These are phyloP conservation scores for Aureobasidium lini DNA, from an alignment of 2,329 filamentous ascomycete genomes.

Conservation along the genomic window DNA sequence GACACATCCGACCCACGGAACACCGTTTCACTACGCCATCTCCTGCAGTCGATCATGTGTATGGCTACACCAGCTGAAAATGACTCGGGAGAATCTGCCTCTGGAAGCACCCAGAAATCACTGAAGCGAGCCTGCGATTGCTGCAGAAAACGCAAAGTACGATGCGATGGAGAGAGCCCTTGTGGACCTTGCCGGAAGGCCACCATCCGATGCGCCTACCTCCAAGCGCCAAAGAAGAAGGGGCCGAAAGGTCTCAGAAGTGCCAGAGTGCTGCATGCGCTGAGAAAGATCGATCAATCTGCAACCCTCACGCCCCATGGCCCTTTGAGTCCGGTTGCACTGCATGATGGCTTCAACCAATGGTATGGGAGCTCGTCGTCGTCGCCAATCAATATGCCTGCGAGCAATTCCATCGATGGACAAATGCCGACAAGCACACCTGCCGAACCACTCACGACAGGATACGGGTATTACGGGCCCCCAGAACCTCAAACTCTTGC, in stretches of 20 bases:
- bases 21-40: background rate
- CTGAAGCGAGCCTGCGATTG: conserved; percentile 30
- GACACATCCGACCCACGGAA: background rate
- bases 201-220: conserved; percentile 28
- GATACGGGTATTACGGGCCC: background rate
- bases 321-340: conserved; percentile 19
- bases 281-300: conserved; percentile 28
- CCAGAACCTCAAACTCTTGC: background rate
- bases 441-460: background rate
- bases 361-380: conserved; percentile 14
- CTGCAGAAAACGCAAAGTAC: conserved; percentile 30
- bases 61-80: conserved; percentile 12
- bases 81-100: conserved; percentile 9
- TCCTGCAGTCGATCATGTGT: conserved; percentile 1
- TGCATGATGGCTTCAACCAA: conserved; percentile 5
- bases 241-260: conserved; percentile 30
- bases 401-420: background rate
- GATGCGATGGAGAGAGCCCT: conserved; percentile 27
- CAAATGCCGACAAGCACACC: background rate
- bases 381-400: background rate
- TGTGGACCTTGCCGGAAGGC: conserved; percentile 30
- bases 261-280: conserved; percentile 27
- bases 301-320: conserved; percentile 20
- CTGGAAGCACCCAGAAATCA: conserved; percentile 12
- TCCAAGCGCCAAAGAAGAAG: conserved; percentile 31